Conservation (phyloP, 352 stramenopile genomes). For the Phytophthora vignae region DNA sequence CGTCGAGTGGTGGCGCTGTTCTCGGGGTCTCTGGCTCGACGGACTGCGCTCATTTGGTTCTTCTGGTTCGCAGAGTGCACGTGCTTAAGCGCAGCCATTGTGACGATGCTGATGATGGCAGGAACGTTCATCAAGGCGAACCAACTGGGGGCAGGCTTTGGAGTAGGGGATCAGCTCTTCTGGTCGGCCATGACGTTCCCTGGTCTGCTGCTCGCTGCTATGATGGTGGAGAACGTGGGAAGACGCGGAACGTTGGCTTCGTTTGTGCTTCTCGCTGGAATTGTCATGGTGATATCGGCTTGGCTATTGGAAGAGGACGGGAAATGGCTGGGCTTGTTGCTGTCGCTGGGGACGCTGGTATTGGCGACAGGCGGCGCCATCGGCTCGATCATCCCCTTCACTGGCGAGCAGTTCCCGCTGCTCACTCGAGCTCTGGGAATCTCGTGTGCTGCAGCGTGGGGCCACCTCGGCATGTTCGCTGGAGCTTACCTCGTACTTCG, state of each 20-base stretch:
- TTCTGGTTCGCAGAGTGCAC: constrained; percentile 43
- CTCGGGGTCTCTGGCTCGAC: constrained; percentile 41
- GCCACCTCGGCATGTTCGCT: constrained; percentile 51
- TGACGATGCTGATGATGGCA: constrained; percentile 40
- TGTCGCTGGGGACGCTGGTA: constrained; percentile 32
- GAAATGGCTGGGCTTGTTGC: constrained; percentile 29
- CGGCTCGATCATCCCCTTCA: constrained; percentile 45
- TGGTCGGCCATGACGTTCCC: constrained; percentile 47
- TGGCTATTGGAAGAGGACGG: constrained; percentile 32
- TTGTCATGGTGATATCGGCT: constrained; percentile 37
- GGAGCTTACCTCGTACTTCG: constrained; percentile 45
- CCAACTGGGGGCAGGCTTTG: constrained; percentile 10
- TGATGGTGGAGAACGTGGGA: constrained; percentile 46
- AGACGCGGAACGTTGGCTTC: constrained; percentile 43
- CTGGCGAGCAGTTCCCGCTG: constrained; percentile 56
- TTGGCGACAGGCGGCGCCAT: constrained; percentile 39
- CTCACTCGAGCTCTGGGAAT: constrained; percentile 55
- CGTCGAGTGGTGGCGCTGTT: constrained; percentile 57
- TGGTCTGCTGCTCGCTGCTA: constrained; percentile 49
- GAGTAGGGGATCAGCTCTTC: constrained; percentile 42
- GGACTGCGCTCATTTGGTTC: constrained; percentile 58
- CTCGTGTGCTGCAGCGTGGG: constrained; percentile 42
- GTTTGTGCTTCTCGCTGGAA: constrained; percentile 39
- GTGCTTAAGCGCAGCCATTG: constrained; percentile 31
- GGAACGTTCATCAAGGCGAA: constrained; percentile 37